Evolutionary conservation across 805 yeast genomes (phyloP), one percentile per base, ranked within the genome.

Genomic region (Candida insectalens): DNA sequence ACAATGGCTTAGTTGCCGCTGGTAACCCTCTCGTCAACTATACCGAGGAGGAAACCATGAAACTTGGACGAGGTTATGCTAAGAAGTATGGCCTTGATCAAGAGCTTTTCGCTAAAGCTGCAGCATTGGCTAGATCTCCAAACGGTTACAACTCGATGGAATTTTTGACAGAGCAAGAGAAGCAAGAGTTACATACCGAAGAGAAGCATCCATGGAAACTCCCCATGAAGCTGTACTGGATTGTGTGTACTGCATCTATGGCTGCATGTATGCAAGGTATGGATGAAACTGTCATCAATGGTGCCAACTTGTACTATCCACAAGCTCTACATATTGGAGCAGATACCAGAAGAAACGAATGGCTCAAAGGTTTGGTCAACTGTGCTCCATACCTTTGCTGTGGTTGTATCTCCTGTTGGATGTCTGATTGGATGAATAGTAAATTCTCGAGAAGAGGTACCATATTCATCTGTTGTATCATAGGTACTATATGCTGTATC

Each of bases 211-310:
- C 67, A 13, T 71, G 67, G 72, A 53, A 51, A 27, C 34, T 69
- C 18, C 74, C 60, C 16, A 42, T 46, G 6, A 71, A 65, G 38
- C 59, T 79, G 45, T 52, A 69, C 40, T 71, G 62, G 38, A 71
- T 78, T 36, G 71, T 79, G 35, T 65, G 75, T 10, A 67, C 77
- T 43, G 74, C 80, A n/a, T 77, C 85, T 2, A 67, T 78, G 71
- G 80, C 82, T 34, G 87, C 87, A 15, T 82, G 82, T 15, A 80
- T 78, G 26, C 85, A 78, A 53, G 87, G 88, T 53, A 78, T 80
- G 77, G 87, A 79, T 56, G 84, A 79, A 53, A 63, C 83, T 4
- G 84, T 80, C 16, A 71, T 78, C 39, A 78, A 77, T 45, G 88
- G 88, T 43, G 87, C 87, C 6, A 63, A 70, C 35, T 55, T 79